These are phyloP conservation scores for Sporothrix globosa DNA, from an alignment of 2,329 filamentous ascomycete genomes.

Conservation along the genomic window DNA sequence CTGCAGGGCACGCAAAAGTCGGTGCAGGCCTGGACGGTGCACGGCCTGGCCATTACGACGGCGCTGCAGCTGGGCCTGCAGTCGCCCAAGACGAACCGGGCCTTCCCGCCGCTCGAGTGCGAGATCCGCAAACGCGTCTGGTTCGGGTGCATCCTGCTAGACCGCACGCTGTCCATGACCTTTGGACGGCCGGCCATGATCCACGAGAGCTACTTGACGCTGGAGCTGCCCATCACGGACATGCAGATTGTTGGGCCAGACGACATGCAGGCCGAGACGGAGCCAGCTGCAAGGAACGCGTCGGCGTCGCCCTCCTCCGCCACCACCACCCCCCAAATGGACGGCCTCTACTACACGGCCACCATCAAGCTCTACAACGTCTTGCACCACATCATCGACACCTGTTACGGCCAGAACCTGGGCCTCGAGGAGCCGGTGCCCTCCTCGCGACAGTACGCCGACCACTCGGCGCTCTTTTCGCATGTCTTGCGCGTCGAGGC, in stretches of 20 bases:
- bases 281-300: not conserved
- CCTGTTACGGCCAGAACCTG: conserved; percentile 51
- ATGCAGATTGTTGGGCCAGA: conserved; percentile 19
- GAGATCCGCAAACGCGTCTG: conserved; percentile 55
- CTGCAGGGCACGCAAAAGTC: conserved; percentile 59
- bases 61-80: conserved; percentile 58
- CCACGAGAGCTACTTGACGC: conserved; percentile 49
- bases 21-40: conserved; percentile 57
- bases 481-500: conserved; percentile 47
- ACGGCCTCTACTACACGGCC: conserved; percentile 42
- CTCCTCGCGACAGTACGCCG: conserved; percentile 30
- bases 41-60: conserved; percentile 56
- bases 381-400: conserved; percentile 46
- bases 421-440: conserved; percentile 40
- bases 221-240: conserved; percentile 43
- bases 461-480: conserved; percentile 41
- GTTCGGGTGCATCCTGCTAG: conserved; percentile 54
- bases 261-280: not conserved
- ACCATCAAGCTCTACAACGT: conserved; percentile 46
- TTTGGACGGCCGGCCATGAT: conserved; percentile 54
- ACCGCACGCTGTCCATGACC: conserved; percentile 54
- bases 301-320: not conserved
- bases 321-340: conserved; percentile 20
- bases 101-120: conserved; percentile 48
- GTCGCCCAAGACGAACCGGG: conserved; percentile 45